phyloP scores from a whole-genome alignment of 1,284 basidiomycete species.

The Boletus subluridellus region DNA sequence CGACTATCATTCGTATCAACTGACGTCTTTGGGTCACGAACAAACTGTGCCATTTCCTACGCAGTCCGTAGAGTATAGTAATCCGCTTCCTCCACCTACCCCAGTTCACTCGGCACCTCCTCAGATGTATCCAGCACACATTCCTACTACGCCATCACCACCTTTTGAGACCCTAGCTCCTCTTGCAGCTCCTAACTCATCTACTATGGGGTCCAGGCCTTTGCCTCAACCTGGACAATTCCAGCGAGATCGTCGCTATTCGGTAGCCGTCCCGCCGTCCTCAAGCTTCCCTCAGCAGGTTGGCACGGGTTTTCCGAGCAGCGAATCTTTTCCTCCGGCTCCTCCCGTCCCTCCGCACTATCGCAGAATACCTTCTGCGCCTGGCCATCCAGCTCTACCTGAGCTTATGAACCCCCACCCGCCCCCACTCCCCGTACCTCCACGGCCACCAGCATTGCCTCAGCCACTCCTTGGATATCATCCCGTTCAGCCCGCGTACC shows the following conservation, averaged over 20 bases:
- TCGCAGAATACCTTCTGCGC: slow-evolving; percentile 30
- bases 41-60: slow-evolving; percentile 26
- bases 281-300: slow-evolving; percentile 31
- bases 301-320: slow-evolving; percentile 18
- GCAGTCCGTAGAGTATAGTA: slow-evolving; percentile 26
- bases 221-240: slow-evolving; percentile 45
- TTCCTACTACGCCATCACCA: slow-evolving; percentile 34
- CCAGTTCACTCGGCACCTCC: slow-evolving; percentile 26
- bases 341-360: slow-evolving; percentile 26
- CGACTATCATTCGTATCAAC: slow-evolving; percentile 28
- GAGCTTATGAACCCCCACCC: slow-evolving; percentile 17
- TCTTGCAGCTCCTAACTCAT: slow-evolving; percentile 35
- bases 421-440: slow-evolving; percentile 33
- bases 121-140: slow-evolving; percentile 31
- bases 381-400: slow-evolving; percentile 24
- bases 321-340: slow-evolving; percentile 19
- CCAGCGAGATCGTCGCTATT: slow-evolving; percentile 35
- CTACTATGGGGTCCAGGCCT: slow-evolving; percentile 48
- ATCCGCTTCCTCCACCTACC: slow-evolving; percentile 23
- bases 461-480: slow-evolving; percentile 39
- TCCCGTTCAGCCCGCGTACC: slow-evolving; percentile 36
- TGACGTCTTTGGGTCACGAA: slow-evolving; percentile 19
- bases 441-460: slow-evolving; percentile 38
- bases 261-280: slow-evolving; percentile 37
- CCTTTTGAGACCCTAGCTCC: slow-evolving; percentile 31